Evolutionary conservation across 192 early-diverging fungal genomes (phyloP), one percentile per base, ranked within the genome.

Genomic region (Cladochytrium replicatum): DNA sequence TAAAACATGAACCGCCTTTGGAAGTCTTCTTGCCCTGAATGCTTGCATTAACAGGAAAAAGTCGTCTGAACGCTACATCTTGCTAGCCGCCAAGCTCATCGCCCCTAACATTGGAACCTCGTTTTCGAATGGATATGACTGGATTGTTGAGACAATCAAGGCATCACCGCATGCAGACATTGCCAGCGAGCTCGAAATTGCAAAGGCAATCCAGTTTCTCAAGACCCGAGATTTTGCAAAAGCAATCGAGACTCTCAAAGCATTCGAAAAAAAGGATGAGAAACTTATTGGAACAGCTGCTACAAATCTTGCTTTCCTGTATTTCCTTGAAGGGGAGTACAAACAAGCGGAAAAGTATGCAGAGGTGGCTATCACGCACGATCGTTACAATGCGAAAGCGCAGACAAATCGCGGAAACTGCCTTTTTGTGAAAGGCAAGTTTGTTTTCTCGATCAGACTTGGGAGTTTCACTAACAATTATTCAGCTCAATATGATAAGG

Each of bases 351-450:
- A 77, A 55, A 59, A 64, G 39, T 77, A 77, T 41, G 67, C 74
- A 1, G 75, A 77, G 7, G 32, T 69, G 17, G 77, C 77, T n/a
- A 65, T 79, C 31, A 30, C 29, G 19, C 54, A 52, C 21, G 77
- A 79, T 44, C 42, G 73, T 28, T 79, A 79, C 59, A 79, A 77
- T 52, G 73, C 77, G 13, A 77, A 74, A 40, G 77, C 74, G 15
- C 64, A 63, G 42, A 77, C 70, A 17, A 79, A 79, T 43, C 52
- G 58, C 4, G 77, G 77, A 9, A 77, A 74, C 38, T 64, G 55
- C 48, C 46, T 46, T 32, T 72, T 54, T 38, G 50, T 59, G 0
- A 37, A 50, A 45, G 67, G 66, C 60, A 21, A 0, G 50, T 15
- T 37, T 21, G 8, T 8, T 21, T 32, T 17, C 32, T 39, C 13